Evolutionary conservation across 139 green algal genomes (phyloP), one percentile per base, ranked within the genome.

Genomic region (Chlamydomonas incerta): DNA sequence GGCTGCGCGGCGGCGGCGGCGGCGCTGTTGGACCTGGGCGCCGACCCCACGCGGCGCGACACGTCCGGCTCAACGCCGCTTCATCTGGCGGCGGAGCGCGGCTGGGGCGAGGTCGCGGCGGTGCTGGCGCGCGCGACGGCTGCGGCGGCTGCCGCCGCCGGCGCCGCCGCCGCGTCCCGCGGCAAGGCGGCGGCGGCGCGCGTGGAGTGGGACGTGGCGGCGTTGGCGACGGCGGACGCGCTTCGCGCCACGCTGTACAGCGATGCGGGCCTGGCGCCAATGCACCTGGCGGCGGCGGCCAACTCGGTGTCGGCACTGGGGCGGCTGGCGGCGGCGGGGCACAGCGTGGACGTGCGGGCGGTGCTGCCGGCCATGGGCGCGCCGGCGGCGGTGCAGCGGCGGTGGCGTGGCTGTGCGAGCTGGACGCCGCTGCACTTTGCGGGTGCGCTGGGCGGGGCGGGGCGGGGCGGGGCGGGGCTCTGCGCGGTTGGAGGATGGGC

Each of bases 381-480:
- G 41, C 37, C 26, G 31, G 31, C 37, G 21, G 23, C 71, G 41
- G 18, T 37, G 41, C 23, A 20, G 72, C 72, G 46, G n/a, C 46
- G 10, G 24, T 6, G 37, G 41, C 71, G 31, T 5, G 21, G 70
- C 70, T 62, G 21, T 62, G 60, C 4, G 10, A 46, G 76, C 76
- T 83, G 76, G 76, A 66, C 76, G 76, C 76, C 76, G 63, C 29
- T 83, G 76, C 76, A 83, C 29, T 83, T 41, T n/a, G 76, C 41
- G 41, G 41, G 41, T 50, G 41, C 41, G 41, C n/a, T n/a, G n/a
- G n/a, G n/a, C n/a, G n/a, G n/a, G n/a, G n/a, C n/a, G n/a, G n/a
- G n/a, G n/a, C n/a, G n/a, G n/a, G n/a, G n/a, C n/a, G n/a, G n/a
- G n/a, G n/a, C n/a, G n/a, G n/a, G n/a, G n/a, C n/a, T n/a, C n/a